Evolutionary conservation across 2,329 filamentous ascomycete species (phyloP), one percentile per base, ranked within the genome.

Genomic region (Colletotrichum godetiae): DNA sequence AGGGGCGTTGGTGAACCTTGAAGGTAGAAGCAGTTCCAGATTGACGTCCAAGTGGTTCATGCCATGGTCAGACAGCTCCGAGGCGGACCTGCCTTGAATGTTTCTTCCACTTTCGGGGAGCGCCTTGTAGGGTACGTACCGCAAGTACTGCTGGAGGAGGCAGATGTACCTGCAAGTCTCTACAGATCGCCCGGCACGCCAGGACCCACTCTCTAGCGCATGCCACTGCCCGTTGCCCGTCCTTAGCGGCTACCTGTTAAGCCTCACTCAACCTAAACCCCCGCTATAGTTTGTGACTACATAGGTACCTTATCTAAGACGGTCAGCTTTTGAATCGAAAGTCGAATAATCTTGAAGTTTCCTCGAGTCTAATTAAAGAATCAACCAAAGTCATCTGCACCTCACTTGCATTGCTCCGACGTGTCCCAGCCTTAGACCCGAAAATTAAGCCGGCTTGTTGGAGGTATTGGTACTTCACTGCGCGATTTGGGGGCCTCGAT

Each of bases 41-140:
- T 59, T 7, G 3, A 24, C 27, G 66, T 73, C 70, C 59, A 59
- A 69, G 70, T 69, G 59, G 66, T 73, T 73, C 70, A 69, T 64
- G 70, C 59, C 66, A 65, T 37, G 49, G 61, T 24, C 49, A 33
- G 22, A 64, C 49, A 27, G 46, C 10, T 8, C 22, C 22, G 7
- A 19, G 31, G 31, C 33, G 58, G 24, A 37, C 19, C 42, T n/a
- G 42, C 15, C 42, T 22, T 49, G 42, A 19, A 42, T 22, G 19
- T 49, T 49, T 49, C 42, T 49, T 49, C 42, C 19, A n/a, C 42
- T 49, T 49, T 35, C n/a, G 19, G 19, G 42, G 19, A 49, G 19
- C 19, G 42, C 7, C 7, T 6, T n/a, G 7, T 42, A 27, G 4
- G 27, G 31, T 27, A 27, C 12, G 24, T 29, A 31, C 31, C 8